Percentiles rank a stretch among this genome's conserved stretches.
phyloP scores from a whole-genome alignment of 2,329 filamentous ascomycete species.

The Penicillium brevicompactum region DNA sequence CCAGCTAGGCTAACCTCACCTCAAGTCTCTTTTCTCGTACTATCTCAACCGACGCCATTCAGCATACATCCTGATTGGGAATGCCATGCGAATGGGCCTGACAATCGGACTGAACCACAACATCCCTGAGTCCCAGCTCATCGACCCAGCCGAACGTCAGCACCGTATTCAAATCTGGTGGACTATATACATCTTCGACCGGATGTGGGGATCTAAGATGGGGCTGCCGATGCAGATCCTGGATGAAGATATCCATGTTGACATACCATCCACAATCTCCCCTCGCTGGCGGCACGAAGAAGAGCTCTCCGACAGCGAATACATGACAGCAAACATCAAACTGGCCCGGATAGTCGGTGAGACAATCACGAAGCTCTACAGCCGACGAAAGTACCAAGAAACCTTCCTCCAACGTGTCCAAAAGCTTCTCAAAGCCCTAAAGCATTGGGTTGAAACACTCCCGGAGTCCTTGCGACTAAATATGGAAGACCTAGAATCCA shows the following conservation, averaged over 20 bases:
- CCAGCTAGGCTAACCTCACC: neutral
- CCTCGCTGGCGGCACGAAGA: conserved; percentile 35
- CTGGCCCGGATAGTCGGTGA: conserved; percentile 41
- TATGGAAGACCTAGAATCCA: conserved; percentile 35
- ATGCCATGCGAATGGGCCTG: conserved; percentile 45
- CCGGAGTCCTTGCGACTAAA: conserved; percentile 38
- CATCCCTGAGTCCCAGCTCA: conserved; percentile 39
- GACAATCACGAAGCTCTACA: conserved; percentile 38
- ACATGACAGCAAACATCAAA: conserved; percentile 41
- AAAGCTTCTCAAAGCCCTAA: conserved; percentile 41
- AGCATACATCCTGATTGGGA: conserved; percentile 39
- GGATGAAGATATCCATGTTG: conserved; percentile 50
- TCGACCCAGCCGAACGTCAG: conserved; percentile 43
- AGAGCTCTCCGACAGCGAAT: conserved; percentile 41
- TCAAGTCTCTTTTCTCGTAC: conserved; percentile 38
- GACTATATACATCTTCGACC: conserved; percentile 44
- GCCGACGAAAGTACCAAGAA: conserved; percentile 38
- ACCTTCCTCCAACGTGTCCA: conserved; percentile 45
- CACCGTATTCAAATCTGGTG: conserved; percentile 42
- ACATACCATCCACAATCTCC: conserved; percentile 38
- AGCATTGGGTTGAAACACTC: conserved; percentile 41
- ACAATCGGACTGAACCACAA: conserved; percentile 49
- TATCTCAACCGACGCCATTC: conserved; percentile 41
- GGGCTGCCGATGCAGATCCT: conserved; percentile 52
- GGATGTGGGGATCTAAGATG: conserved; percentile 54